Evolutionary conservation across 768 basidiomycete species (phyloP), one percentile per base, ranked within the genome.

Genomic region (Serendipita sp.): DNA sequence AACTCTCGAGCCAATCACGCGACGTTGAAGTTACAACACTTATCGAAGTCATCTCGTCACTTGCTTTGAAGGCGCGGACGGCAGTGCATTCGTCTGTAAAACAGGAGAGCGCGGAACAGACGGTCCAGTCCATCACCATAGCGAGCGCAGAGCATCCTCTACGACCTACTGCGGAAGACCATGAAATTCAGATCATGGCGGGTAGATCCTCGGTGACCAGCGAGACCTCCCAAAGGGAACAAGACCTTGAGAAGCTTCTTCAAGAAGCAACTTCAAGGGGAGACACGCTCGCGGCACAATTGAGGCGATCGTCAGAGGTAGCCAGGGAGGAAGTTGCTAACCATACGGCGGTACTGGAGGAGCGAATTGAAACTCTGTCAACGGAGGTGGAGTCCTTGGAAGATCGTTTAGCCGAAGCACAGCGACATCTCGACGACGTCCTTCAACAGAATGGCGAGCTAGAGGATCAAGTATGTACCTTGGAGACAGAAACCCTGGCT

Each of bases 21-120:
- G 69, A 70, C 3, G 31, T 20, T 24, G 72, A 73, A 64, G 45
- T 70, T 17, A 63, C 67, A 20, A 62, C 68, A 1, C 34, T 72
- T 64, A 68, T 74, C 13, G 48, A 62, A 13, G 63, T 69, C 24
- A 66, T 70, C 13, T 22, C 53, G 11, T 28, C 22, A 22, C 9
- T 3, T 31, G 22, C 17, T n/a, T 24, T 58, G 3, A 13, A 31
- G 9, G n/a, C 4, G 17, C 13, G 53, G 31, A 22, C 11, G 31
- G 24, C 31, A n/a, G 22, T 31, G 9, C 22, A 58, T 1, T 9
- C 22, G 17, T n/a, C n/a, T 0, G 22, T 11, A n/a, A 33, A 22
- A 22, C 24, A 11, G 11, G 11, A 17, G 20, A 7, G 20, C 17
- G 45, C 20, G 45, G 2, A 50, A 17, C 7, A 50, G n/a, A 17